Evolutionary conservation across 306 rosid genomes (phyloP), one percentile per base, ranked within the genome.

Genomic region (Urtica urens): DNA sequence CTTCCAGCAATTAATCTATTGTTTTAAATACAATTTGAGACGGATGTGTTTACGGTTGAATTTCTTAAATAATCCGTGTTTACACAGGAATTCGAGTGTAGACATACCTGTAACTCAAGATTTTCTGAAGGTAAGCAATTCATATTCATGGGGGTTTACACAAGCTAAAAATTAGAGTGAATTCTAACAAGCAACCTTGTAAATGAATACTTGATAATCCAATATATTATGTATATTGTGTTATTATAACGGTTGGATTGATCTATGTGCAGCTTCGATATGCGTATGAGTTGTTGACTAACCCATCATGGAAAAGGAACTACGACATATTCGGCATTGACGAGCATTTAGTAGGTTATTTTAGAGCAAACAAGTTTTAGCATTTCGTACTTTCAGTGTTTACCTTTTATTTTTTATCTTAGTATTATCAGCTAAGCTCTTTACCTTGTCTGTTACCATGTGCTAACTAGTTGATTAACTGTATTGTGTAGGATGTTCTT

Each of bases 281-380:
- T 81, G 97, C 97, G 45, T 84, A 81, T 23, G 99, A 90, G 69
- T 64, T 90, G 82, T 79, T 90, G 69, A 75, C 57, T 23, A 85
- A 90, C 58, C 78, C 85, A 4, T 22, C 61, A 5, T 77, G 94
- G 95, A 90, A 90, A 73, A 82, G 75, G 49, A 79, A 81, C 76
- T 85, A 90, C 19, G 95, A 90, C 59, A 25, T 75, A 38, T 90
- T 77, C 60, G 92, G 83, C 49, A 62, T 90, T 14, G 94, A 79
- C 28, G 99, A 85, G 68, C 87, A 84, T 38, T 51, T 58, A 22
- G 99, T 90, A 74, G 72, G 95, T 74, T 41, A 28, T 10, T 56
- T 20, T 60, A 39, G 55, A 50, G 54, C 59, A 51, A 33, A 10
- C 29, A 38, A 7, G 25, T 52, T 37, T 47, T 45, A 40, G 45